These are phyloP conservation scores for Albizia julibrissin DNA, from an alignment of 306 rosid species.

Conservation along the genomic window DNA sequence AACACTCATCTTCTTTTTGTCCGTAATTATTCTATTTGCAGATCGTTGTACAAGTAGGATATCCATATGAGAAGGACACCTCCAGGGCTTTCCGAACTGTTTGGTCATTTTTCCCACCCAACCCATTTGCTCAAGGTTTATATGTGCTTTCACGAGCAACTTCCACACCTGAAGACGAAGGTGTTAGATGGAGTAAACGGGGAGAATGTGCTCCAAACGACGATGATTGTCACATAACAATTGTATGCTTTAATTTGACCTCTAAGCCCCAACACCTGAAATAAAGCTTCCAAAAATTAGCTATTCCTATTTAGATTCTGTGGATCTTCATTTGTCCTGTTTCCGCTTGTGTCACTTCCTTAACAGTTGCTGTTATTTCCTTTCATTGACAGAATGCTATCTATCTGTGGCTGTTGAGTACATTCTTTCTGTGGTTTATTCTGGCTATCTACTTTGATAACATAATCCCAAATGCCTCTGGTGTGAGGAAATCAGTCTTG, in stretches of 20 bases:
- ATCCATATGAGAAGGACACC: constrained; percentile 43
- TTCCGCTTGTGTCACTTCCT: constrained; percentile 8
- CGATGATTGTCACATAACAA: constrained; percentile 58
- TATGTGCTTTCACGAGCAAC: constrained; percentile 56
- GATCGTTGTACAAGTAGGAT: constrained; percentile 56
- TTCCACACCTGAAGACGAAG: constrained; percentile 52
- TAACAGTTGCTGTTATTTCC: constrained; percentile 21
- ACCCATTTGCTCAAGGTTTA: constrained; percentile 76
- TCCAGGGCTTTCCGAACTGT: constrained; percentile 29
- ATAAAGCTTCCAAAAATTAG: constrained; percentile 2
- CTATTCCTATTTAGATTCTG: constrained; percentile 11
- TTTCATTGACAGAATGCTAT: constrained; percentile 65
- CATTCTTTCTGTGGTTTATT: constrained; percentile 77
- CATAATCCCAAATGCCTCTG: constrained; percentile 81
- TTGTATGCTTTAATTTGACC: constrained; percentile 52
- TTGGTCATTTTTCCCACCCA: constrained; percentile 91
- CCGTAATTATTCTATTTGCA: constrained; percentile 39
- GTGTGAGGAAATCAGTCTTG: constrained; percentile 74
- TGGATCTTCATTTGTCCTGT: constrained; percentile 20
- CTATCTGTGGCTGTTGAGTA: constrained; percentile 65
- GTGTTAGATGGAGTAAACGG: constrained; percentile 80
- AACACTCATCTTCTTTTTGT: constrained; percentile 26
- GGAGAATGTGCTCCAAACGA: constrained; percentile 50
- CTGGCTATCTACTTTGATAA: constrained; percentile 90
- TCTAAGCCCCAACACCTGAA: constrained; percentile 16